phyloP scores from a whole-genome alignment of 2,329 filamentous ascomycete genomes.

The Sclerotiophoma versabilis region DNA sequence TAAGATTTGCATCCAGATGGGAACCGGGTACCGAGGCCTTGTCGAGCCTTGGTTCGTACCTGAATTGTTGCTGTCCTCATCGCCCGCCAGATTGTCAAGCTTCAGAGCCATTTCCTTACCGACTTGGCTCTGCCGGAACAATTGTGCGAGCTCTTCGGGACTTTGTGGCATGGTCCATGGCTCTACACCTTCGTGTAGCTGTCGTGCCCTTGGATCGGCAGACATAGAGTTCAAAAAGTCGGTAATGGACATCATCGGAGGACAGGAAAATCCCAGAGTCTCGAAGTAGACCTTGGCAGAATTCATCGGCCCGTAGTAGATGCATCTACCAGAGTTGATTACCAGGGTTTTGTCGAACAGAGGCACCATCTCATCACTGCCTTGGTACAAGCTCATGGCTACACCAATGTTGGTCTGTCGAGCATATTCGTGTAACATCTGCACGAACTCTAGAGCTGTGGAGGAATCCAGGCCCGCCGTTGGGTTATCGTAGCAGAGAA shows the following conservation, averaged over 20 bases:
- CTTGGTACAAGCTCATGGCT: constrained; percentile 65
- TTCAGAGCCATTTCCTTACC: constrained; percentile 61
- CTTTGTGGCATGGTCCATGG: constrained; percentile 58
- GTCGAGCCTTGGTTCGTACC: constrained; percentile 32
- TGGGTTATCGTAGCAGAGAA: constrained; percentile 60
- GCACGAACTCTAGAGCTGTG: constrained; percentile 63
- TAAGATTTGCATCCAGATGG: constrained; percentile 3
- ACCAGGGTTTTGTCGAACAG: constrained; percentile 74
- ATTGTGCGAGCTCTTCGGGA: constrained; percentile 1
- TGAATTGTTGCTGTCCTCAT: constrained; percentile 49
- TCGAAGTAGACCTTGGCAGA: constrained; percentile 70
- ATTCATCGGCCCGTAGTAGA: constrained; percentile 70
- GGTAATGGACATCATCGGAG: constrained; percentile 66
- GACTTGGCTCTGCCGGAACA: constrained; percentile 36
- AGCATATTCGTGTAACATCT: constrained; percentile 58
- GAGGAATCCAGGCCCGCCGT: constrained; percentile 44
- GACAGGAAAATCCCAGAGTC: constrained; percentile 70
- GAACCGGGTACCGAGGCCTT: constrained; percentile 1
- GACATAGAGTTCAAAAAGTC: constrained; percentile 79
- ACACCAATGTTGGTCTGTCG: constrained; percentile 59
- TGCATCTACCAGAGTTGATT: constrained; percentile 74
- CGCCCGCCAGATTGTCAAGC: constrained; percentile 62
- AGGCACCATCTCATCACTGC: constrained; percentile 58
- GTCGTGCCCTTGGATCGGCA: constrained; percentile 31
- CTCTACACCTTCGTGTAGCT: constrained; percentile 51